Evolutionary conservation across 1,139 yeast genomes (phyloP), one percentile per base, ranked within the genome.

Genomic region (Torulaspora globosa): DNA sequence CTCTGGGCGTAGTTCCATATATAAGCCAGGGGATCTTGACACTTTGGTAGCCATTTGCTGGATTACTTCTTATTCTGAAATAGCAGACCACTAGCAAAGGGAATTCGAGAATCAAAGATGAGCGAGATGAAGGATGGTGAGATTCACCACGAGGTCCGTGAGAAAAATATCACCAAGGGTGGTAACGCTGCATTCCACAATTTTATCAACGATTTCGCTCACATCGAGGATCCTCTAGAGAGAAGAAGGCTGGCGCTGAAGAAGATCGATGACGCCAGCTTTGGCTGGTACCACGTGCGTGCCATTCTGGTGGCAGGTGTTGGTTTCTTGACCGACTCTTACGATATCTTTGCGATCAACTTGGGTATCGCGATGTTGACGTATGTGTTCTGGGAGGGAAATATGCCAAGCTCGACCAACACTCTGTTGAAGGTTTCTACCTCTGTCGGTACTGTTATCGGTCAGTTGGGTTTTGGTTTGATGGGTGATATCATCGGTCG

Each of bases 181-280:
- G 95, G 96, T 71, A 84, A 87, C 68, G 80, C 92, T 56, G 95
- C 95, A 48, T 87, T 86, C 78, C 92, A 86, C 73, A 89, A 87
- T 68, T 85, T 79, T 67, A 67, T 85, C 58, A 86, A 83, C 51
- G 90, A 87, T 67, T 87, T 82, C 57, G 86, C 94, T 39, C 88
- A 87, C 66, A 77, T 87, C 56, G 84, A 80, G 51, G 96, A 87
- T 66, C 96, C 96, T 14, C 71, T 85, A 54, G 95, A 87, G 71
- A 82, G 96, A 74, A 82, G 95, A 73, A 79, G 95, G 72, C 73
- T 87, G 60, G 96, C 96, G 32, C 74, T 87, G 61, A 94, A 85
- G 67, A 87, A 85, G 65, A 86, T 88, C 58, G 96, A 88, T 68
- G 81, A 83, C 59, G 88, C 90, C 44, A 72, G 78, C 1, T 88